Evolutionary conservation across 495 filamentous ascomycete species (phyloP).

Genomic region (Cudoniella acicularis): DNA sequence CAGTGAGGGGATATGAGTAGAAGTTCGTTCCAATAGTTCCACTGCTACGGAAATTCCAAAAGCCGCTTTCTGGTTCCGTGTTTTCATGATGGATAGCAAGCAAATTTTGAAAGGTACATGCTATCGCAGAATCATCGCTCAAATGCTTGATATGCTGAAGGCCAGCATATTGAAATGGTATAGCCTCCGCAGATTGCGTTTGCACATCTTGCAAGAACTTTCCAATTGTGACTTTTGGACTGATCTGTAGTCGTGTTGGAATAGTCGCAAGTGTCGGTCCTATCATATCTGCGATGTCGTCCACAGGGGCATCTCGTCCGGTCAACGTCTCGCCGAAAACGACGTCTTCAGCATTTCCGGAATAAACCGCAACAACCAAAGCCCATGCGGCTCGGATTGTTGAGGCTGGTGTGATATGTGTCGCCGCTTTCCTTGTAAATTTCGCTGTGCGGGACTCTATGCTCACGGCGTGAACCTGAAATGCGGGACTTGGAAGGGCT

Average conservation of each 20-base stretch:
- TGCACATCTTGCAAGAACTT: constrained; percentile 37
- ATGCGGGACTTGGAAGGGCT: background rate
- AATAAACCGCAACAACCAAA: constrained; percentile 22
- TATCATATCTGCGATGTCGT: constrained; percentile 47
- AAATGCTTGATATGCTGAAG: constrained; percentile 65
- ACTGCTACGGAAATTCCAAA: constrained; percentile 1
- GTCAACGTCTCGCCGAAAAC: constrained; percentile 55
- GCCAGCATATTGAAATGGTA: constrained; percentile 63
- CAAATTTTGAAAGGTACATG: constrained; percentile 62
- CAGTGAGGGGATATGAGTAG: background rate
- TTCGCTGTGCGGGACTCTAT: background rate
- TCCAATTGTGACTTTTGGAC: constrained; percentile 42
- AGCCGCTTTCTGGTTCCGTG: background rate
- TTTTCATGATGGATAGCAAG: constrained; percentile 45
- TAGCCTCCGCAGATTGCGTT: constrained; percentile 44
- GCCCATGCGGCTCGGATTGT: constrained; percentile 38
- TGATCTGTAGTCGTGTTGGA: constrained; percentile 47
- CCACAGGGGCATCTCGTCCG: constrained; percentile 50
- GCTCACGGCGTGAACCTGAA: background rate
- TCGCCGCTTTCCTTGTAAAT: background rate
- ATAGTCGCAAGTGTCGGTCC: constrained; percentile 64
- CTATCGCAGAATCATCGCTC: constrained; percentile 56
- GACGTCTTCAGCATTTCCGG: constrained; percentile 34
- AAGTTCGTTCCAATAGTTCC: constrained; percentile 1
- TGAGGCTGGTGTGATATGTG: background rate